Evolutionary conservation across 1,139 yeast genomes (phyloP), one percentile per base, ranked within the genome.

Genomic region (Lodderomyces metapsilosis): DNA sequence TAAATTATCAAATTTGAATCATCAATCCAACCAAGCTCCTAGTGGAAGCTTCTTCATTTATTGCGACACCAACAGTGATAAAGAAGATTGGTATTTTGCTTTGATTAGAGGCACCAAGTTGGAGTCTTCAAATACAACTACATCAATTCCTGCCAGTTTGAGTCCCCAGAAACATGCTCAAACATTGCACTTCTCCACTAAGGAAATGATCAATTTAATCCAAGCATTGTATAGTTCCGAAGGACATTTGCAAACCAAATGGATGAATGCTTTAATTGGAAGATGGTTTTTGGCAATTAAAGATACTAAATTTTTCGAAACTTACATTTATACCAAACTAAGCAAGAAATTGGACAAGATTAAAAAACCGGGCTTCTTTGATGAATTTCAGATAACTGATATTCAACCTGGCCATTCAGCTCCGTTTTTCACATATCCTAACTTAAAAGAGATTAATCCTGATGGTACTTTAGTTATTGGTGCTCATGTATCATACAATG

Each of bases 21-120:
- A 18, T 11, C 33, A 41, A 7, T 34, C 27, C 5, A 38, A 40
- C 13, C n/a, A 50, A 2, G 82, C 87, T 0, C 77, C 78, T 17
- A 71, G 74, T 38, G 73, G 74, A 12, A 76, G 88, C 1, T 84
- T 84, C 53, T 92, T 76, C 61, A 62, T 91, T 2, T 88, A 88
- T 58, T 78, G 84, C 39, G 95, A 88, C 53, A 74, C 79, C 38
- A 87, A 88, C 49, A 75, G 75, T 40, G 91, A 84, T 37, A 91
- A 92, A 56, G 98, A 91, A 59, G 96, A 89, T 57, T 84, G 96
- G 87, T 91, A 91, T 59, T 88, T 88, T 62, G 81, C 88, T 1
- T 68, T 91, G 43, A 73, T 91, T n/a, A 68, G 82, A 44, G 92
- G 94, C 1, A 79, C 94, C 0, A 84, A 84, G 48, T 27, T 21